Conservation (phyloP, 2,329 filamentous ascomycete genomes). For the Aspergillus sergii region DNA sequence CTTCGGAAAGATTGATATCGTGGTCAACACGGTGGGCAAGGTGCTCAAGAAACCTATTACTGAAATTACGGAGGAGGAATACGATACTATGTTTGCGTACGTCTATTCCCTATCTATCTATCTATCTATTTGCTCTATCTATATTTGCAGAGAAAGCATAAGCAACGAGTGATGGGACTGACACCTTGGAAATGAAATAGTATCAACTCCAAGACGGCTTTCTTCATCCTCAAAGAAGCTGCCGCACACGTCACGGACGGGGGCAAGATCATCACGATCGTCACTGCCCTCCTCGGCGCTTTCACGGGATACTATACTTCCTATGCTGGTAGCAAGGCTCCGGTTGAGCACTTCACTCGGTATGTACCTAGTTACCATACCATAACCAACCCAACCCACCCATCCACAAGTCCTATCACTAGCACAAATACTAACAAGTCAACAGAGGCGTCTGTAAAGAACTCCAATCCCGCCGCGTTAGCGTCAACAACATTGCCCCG, state of each 20-base stretch:
- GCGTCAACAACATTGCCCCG: constrained; percentile 55
- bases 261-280: constrained; percentile 52
- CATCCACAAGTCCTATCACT: not conserved
- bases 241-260: constrained; percentile 47
- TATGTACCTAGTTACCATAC: constrained; percentile 25
- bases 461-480: constrained; percentile 54
- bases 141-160: not conserved
- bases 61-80: constrained; percentile 49
- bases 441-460: constrained; percentile 55
- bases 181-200: constrained; percentile 21
- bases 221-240: constrained; percentile 50
- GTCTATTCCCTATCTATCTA: constrained; percentile 16
- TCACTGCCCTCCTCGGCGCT: constrained; percentile 50
- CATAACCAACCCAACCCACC: not conserved
- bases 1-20: constrained; percentile 52
- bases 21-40: constrained; percentile 56
- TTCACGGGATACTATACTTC: constrained; percentile 51
- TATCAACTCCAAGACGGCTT: constrained; percentile 51
- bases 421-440: not conserved
- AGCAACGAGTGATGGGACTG: not conserved
- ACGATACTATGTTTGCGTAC: constrained; percentile 52
- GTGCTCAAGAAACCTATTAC: constrained; percentile 52
- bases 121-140: not conserved
- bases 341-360: constrained; percentile 62
- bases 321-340: constrained; percentile 58